phyloP scores from a whole-genome alignment of 1,284 basidiomycete species.

The Fomitopsis pinicola region DNA sequence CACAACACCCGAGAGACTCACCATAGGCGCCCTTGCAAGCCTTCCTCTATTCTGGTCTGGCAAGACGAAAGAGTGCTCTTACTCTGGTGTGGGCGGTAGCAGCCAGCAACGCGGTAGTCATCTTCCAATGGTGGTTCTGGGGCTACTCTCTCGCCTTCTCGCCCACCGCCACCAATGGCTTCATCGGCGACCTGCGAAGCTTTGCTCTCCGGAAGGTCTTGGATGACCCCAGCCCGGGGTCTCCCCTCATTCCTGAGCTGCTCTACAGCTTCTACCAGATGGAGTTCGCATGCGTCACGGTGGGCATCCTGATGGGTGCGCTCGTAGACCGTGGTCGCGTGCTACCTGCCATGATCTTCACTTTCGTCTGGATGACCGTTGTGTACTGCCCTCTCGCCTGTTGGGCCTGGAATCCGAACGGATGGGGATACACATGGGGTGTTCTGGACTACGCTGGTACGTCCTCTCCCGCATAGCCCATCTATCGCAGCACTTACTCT shows the following conservation, averaged over 20 bases:
- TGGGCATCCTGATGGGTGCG: constrained; percentile 72
- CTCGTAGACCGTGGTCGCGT: constrained; percentile 88
- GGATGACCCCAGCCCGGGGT: constrained; percentile 72
- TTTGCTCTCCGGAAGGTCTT: constrained; percentile 74
- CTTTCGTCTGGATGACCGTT: constrained; percentile 82
- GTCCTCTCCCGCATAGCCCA: constrained; percentile 6
- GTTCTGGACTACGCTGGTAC: constrained; percentile 81
- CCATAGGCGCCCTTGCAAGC: constrained; percentile 29
- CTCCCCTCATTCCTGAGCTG: constrained; percentile 65
- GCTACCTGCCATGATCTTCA: constrained; percentile 84
- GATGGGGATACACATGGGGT: constrained; percentile 90
- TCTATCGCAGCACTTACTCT: constrained; percentile 1
- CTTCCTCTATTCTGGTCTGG: constrained; percentile 87
- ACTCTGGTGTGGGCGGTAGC: constrained; percentile 68
- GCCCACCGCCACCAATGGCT: constrained; percentile 69
- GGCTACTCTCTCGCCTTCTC: constrained; percentile 85
- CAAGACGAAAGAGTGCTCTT: constrained; percentile 70
- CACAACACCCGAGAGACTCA: background rate
- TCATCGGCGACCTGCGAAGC: constrained; percentile 74
- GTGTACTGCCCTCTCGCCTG: constrained; percentile 81
- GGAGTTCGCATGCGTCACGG: constrained; percentile 82
- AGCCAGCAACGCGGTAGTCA: constrained; percentile 72
- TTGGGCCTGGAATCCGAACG: constrained; percentile 75
- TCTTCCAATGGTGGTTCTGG: constrained; percentile 91
- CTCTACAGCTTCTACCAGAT: constrained; percentile 88